Evolutionary conservation across 108 stramenopile species (phyloP).

Genomic region (Licmophora abbreviata): DNA sequence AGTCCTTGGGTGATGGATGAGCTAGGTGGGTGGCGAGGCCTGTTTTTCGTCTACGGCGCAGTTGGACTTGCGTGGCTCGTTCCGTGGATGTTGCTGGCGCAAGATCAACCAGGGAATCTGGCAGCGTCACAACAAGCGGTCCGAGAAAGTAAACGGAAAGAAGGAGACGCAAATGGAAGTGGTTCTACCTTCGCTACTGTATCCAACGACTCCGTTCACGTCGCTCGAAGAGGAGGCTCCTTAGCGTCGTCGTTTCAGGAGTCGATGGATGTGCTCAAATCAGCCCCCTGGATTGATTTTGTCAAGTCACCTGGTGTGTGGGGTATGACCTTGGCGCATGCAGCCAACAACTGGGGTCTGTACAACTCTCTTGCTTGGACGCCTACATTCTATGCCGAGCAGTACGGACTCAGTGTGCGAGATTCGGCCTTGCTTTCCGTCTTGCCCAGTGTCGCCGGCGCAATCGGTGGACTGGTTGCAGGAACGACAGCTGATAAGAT

Average conservation of each 20-base stretch:
- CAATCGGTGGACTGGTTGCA: conserved; percentile 57
- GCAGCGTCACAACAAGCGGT: background rate
- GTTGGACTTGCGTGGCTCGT: conserved; percentile 58
- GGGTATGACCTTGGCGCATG: conserved; percentile 81
- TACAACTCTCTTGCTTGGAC: conserved; percentile 82
- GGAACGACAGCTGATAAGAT: conserved; percentile 59
- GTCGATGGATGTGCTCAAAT: conserved; percentile 26
- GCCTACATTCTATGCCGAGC: conserved; percentile 83
- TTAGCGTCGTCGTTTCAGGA: conserved; percentile 11
- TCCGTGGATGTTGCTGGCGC: conserved; percentile 68
- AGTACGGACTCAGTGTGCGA: conserved; percentile 67
- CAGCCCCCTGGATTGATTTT: conserved; percentile 67
- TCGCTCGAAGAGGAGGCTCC: conserved; percentile 12
- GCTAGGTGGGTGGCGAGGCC: conserved; percentile 57
- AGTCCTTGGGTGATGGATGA: conserved; percentile 62
- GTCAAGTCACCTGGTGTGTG: conserved; percentile 52
- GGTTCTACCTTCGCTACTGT: background rate
- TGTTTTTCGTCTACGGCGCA: conserved; percentile 70
- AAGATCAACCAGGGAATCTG: conserved; percentile 33
- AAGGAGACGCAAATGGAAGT: background rate
- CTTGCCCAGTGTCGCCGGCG: conserved; percentile 66
- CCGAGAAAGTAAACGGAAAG: no score
- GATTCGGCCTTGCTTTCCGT: conserved; percentile 65
- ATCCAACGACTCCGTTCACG: conserved; percentile 1
- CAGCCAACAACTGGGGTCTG: conserved; percentile 84